Evolutionary conservation across 2,329 filamentous ascomycete genomes (phyloP).

Genomic region (Cordyceps fumosorosea): DNA sequence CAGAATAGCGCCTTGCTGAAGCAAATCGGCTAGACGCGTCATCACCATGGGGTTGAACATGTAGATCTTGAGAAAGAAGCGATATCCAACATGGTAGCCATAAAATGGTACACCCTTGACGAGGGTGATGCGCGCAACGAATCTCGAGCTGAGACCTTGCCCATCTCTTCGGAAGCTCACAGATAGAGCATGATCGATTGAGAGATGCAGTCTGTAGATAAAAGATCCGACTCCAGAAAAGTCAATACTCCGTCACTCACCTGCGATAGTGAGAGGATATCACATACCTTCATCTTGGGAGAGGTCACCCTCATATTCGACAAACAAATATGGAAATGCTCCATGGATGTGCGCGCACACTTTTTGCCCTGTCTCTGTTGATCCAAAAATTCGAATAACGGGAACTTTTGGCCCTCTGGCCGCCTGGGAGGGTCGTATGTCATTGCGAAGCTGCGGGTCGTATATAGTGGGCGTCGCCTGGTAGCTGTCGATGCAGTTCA

Average conservation of each 20-base stretch:
- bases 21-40: slow-evolving; percentile 77
- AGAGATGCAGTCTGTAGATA: slow-evolving; percentile 71
- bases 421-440: slow-evolving; percentile 51
- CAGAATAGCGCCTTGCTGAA: slow-evolving; percentile 84
- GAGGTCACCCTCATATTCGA: slow-evolving; percentile 72
- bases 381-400: slow-evolving; percentile 83
- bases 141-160: slow-evolving; percentile 58
- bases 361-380: slow-evolving; percentile 90
- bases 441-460: slow-evolving; percentile 70
- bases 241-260: neutral
- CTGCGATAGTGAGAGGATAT: too few relatives aligned
- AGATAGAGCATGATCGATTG: slow-evolving; percentile 85
- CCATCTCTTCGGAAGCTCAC: slow-evolving; percentile 75
- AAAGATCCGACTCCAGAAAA: slow-evolving; percentile 59
- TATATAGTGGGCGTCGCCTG: slow-evolving; percentile 71
- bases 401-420: slow-evolving; percentile 68
- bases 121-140: slow-evolving; percentile 83
- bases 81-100: slow-evolving; percentile 89
- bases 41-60: slow-evolving; percentile 82
- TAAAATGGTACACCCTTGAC: slow-evolving; percentile 95
- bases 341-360: slow-evolving; percentile 95
- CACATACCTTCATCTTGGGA: slow-evolving; percentile 58
- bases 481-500: slow-evolving; percentile 96
- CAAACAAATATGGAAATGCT: slow-evolving; percentile 90
- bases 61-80: slow-evolving; percentile 89